These are phyloP conservation scores for Ruellia speciosa DNA, from an alignment of 305 asterid species.

Conservation along the genomic window DNA sequence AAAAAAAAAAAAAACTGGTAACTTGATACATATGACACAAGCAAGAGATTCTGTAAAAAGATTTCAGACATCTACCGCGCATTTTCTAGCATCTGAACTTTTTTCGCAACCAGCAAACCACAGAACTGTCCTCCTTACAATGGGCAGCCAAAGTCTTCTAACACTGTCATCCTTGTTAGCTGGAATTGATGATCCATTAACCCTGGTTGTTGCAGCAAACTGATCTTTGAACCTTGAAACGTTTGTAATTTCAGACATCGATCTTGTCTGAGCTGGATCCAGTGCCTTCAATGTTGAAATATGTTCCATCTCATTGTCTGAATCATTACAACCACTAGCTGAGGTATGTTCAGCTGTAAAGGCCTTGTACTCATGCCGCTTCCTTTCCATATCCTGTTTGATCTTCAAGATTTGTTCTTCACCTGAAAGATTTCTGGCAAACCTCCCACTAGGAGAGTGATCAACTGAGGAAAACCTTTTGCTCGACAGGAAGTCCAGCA, in stretches of 20 bases:
- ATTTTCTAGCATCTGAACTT: constrained; percentile 17
- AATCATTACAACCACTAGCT: constrained; percentile 17
- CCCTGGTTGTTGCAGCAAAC: constrained; percentile 18
- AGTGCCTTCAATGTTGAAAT: constrained; percentile 21
- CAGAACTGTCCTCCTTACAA: constrained; percentile 34
- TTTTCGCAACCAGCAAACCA: constrained; percentile 24
- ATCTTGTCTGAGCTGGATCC: constrained; percentile 38
- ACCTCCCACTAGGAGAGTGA: constrained; percentile 20
- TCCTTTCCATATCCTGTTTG: constrained; percentile 50
- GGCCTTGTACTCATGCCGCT: constrained; percentile 33
- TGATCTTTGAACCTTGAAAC: constrained; percentile 42
- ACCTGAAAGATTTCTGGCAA: neutral
- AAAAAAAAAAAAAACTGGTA: too few relatives aligned
- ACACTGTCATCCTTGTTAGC: constrained; percentile 20
- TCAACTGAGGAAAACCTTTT: constrained; percentile 26
- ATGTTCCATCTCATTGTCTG: constrained; percentile 18
- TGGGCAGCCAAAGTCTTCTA: constrained; percentile 32
- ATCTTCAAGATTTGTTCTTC: constrained; percentile 35
- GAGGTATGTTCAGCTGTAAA: constrained; percentile 21
- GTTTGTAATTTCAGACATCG: constrained; percentile 65
- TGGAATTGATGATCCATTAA: constrained; percentile 2
- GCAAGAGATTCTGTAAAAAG: neutral
- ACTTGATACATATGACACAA: neutral
- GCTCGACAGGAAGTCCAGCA: constrained; percentile 36
- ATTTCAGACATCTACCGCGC: constrained; percentile 17